phyloP scores from a whole-genome alignment of 495 filamentous ascomycete species.

The Pseudomonodictys pantanalensis region DNA sequence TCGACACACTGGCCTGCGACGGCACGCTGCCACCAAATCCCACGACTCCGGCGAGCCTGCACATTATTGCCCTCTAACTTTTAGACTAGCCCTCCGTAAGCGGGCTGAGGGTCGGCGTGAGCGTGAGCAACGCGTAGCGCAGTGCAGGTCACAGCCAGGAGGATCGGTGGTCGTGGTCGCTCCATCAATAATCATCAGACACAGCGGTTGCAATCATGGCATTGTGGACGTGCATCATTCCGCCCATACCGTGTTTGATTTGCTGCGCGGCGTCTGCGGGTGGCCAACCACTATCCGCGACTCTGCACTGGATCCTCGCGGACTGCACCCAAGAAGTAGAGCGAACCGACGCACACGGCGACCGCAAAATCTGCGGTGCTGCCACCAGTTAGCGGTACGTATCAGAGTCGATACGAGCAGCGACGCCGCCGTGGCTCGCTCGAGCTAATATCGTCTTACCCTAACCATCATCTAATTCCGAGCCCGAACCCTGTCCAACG shows the following conservation, averaged over 20 bases:
- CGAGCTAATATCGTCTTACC: conserved; percentile 30
- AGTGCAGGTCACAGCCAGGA: neutral
- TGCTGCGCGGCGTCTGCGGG: too few species aligned
- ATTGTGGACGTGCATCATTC: conserved; percentile 29
- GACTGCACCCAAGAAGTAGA: neutral
- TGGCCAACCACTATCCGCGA: neutral
- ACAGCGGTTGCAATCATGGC: conserved; percentile 23
- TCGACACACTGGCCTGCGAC: conserved; percentile 6
- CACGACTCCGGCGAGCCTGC: conserved; percentile 12
- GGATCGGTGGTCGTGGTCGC: neutral
- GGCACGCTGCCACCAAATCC: conserved; percentile 21
- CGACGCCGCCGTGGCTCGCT: conserved; percentile 21
- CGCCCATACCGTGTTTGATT: conserved; percentile 29
- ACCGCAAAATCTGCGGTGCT: conserved; percentile 9
- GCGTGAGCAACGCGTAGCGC: neutral
- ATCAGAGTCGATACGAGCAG: conserved; percentile 26
- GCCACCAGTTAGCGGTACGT: conserved; percentile 14
- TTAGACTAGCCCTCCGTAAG: conserved; percentile 21
- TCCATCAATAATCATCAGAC: conserved; percentile 18
- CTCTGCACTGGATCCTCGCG: neutral
- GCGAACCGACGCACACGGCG: neutral
- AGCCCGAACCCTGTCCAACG: conserved; percentile 32
- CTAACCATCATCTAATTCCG: conserved; percentile 25
- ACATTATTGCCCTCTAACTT: too few species aligned
- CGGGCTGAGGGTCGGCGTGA: conserved; percentile 18